Evolutionary conservation across 2,329 filamentous ascomycete genomes (phyloP), one percentile per base, ranked within the genome.

Genomic region (Leptosphaerulina australis): DNA sequence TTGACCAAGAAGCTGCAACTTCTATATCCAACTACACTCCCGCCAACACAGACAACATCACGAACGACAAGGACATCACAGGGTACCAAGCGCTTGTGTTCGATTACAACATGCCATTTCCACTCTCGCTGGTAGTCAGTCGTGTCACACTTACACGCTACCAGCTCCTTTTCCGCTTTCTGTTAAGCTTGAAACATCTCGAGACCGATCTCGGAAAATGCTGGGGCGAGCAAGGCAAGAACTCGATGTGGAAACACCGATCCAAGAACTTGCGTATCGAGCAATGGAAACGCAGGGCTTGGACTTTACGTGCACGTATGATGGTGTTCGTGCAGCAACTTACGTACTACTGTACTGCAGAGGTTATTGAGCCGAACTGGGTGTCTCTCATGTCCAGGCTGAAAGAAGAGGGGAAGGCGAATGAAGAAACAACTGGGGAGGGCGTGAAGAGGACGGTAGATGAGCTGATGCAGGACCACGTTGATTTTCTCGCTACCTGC

Each of bases 321-420:
- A 80, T 97, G 7, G 90, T 96, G 7, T 99, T 97, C 68, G 91
- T 97, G 2, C 94, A 99, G 73, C 94, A 99, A 71, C 80, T 97
- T 28, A 82, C 97, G 5, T 99, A 97, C 74, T 99, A 96, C 71
- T 97, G 91, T 75, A 97, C 94, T 0, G 86, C 91, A 1, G 94
- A 99, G 74, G 94, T 99, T 44, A 95, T 99, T 45, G 94, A 99
- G 73, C 94, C 93, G 3, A 97, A 97, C 72, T 99, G 94, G 94
- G 86, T 91, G 59, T 88, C 86, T 37, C 84, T 99, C 54, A 97
- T 97, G 91, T 85, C 87, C n/a, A 82, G 90, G 24, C 80, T 97
- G 5, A 87, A 87, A 10, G 67, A 73, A 30, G 79, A 81, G 6
- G 77, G 83, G 7, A 62, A 50, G 30, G 51, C 44, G 24, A 56